These are phyloP conservation scores for Mycena venus DNA, from an alignment of 768 basidiomycete species.

Conservation along the genomic window DNA sequence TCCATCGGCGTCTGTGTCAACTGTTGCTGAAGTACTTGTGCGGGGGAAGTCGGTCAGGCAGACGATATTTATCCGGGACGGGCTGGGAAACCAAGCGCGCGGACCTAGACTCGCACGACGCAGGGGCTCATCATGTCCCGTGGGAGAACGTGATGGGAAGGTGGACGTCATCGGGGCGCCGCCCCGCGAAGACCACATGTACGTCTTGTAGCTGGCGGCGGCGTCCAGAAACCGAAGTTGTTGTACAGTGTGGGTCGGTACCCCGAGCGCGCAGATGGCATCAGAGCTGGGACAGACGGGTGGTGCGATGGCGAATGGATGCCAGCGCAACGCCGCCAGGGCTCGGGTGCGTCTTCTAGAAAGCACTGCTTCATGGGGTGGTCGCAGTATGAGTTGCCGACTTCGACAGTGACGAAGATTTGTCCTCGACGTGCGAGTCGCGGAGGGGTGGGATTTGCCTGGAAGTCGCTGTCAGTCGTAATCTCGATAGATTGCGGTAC, in stretches of 20 bases:
- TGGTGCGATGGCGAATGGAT: neutral
- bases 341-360: neutral
- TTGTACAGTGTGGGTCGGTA: neutral
- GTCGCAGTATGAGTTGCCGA: neutral
- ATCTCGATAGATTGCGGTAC: neutral
- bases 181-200: neutral
- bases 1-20: neutral
- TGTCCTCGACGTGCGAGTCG: neutral
- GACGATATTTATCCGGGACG: neutral
- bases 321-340: neutral
- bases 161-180: neutral
- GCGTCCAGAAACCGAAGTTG: too few relatives aligned
- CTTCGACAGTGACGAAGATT: neutral
- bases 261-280: neutral
- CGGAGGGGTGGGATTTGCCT: neutral
- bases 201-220: too few relatives aligned
- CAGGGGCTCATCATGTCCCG: neutral
- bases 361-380: too few relatives aligned
- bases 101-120: neutral
- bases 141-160: neutral
- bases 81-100: neutral
- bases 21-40: neutral
- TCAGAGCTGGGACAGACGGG: neutral
- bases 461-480: neutral
- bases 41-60: neutral